Base-by-base conservation (phyloP, 2,329 filamentous ascomycete species). In the Pseudogymnoascus verrucosus region DNA sequence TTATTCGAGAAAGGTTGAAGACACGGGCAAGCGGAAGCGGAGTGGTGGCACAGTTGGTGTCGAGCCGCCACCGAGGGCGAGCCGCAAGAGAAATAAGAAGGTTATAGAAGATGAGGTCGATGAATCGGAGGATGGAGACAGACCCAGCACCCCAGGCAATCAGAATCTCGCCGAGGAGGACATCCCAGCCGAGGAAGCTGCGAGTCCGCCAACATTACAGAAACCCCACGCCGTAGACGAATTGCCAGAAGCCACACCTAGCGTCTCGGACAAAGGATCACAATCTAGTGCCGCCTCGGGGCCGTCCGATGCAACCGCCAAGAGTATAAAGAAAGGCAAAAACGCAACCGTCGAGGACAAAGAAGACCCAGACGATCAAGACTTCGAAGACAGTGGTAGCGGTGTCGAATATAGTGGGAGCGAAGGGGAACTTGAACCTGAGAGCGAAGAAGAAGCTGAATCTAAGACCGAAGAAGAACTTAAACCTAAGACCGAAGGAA, bases 371-470 rank as follows among this genome's bases (percentile, higher is more conserved):
- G 39, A 47, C 14, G 42, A 62, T 12, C 60, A 42, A 19, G 36
- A 59, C 26, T 19, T 4, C 5, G 28, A 64, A 62, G 57, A n/a
- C 61, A 63, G 19, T 16, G 44, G 64, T 14, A 34, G 65, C 26
- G 59, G 36, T n/a, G 37, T 12, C 2, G 59, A 62, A 28, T n/a
- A 62, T 28, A n/a, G 2, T 5, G 37, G 44, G 19, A 31, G 23
- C 19, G 28, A 28, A 7, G 47, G 16, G 16, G 39, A 44, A 34
- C 4, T 8, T 11, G 47, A 23, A 23, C 21, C 21, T 23, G 16
- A 28, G 28, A 10, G 8, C 28, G 28, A 28, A 7, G 47, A 28
- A 31, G 40, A 47, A 36, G 2, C 5, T 12, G 47, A 26, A 28
- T 10, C 34, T n/a, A 7, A n/a, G 3, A 7, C 23, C 8, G 21